Percentiles rank a stretch among this genome's conserved stretches.
Evolutionary conservation across 306 rosid species (phyloP).

Genomic region (Psophocarpus tetragonolobus): DNA sequence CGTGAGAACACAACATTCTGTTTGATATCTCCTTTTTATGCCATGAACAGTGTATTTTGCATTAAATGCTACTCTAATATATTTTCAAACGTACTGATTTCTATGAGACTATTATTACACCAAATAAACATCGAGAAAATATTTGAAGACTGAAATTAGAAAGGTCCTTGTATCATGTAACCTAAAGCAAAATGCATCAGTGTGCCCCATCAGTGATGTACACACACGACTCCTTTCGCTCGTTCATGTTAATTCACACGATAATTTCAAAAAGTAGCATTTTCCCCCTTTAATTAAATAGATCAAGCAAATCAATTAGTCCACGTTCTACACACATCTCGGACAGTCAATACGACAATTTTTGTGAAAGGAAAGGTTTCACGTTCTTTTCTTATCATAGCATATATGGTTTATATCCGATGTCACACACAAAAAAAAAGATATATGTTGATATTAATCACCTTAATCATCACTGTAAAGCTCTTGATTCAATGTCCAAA

Average conservation of each 20-base stretch:
- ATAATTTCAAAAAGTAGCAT: conserved; percentile 17
- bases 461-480: conserved; percentile 31
- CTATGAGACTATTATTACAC: background rate
- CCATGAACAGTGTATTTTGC: conserved; percentile 40
- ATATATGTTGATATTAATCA: background rate
- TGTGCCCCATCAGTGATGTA: background rate
- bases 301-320: conserved; percentile 3
- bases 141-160: background rate
- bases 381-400: conserved; percentile 2
- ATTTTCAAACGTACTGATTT: conserved; percentile 14
- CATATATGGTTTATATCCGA: background rate
- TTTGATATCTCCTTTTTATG: conserved; percentile 49
- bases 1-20: conserved; percentile 44
- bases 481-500: conserved; percentile 29
- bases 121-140: conserved; percentile 4
- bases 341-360: conserved; percentile 24
- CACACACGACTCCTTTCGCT: conserved; percentile 3
- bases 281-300: background rate
- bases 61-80: conserved; percentile 20
- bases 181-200: conserved; percentile 15
- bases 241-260: background rate
- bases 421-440: background rate
- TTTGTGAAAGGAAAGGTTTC: background rate
- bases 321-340: background rate
- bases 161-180: background rate